phyloP scores from a whole-genome alignment of 495 filamentous ascomycete genomes.

The Friedmanniomyces simplex region DNA sequence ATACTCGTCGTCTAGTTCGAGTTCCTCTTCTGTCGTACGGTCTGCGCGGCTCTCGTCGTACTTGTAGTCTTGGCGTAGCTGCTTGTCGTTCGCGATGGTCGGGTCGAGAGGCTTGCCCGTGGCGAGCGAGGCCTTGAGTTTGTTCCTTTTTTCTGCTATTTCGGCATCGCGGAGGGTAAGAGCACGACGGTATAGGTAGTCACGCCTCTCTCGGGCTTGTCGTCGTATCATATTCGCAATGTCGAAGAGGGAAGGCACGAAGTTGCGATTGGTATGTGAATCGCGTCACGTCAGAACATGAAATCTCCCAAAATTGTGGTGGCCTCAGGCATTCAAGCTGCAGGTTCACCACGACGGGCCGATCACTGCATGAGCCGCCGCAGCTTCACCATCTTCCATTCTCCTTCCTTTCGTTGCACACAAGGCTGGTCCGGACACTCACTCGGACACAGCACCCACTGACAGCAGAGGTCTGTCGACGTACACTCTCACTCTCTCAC shows the following conservation, averaged over 20 bases:
- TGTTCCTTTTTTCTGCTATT: constrained; percentile 78
- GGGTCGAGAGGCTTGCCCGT: constrained; percentile 76
- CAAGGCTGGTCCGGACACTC: background rate
- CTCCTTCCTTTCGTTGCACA: background rate
- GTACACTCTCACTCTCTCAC: background rate
- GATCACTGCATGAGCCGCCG: background rate
- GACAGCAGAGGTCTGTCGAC: background rate
- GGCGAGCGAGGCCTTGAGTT: constrained; percentile 76
- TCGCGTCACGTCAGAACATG: no score
- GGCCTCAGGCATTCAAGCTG: background rate
- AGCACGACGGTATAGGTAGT: constrained; percentile 84
- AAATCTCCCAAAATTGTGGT: no score
- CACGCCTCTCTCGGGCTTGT: constrained; percentile 77
- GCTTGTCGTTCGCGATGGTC: constrained; percentile 78
- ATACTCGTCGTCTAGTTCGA: constrained; percentile 95
- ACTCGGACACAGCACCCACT: background rate
- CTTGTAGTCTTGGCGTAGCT: constrained; percentile 77
- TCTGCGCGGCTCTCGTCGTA: constrained; percentile 74
- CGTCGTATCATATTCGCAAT: constrained; percentile 31
- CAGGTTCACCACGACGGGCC: background rate
- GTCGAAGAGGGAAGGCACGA: background rate
- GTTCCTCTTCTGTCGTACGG: constrained; percentile 47
- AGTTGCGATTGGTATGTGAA: no score
- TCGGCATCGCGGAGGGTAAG: constrained; percentile 81
- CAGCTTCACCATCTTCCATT: background rate